Percentiles rank a stretch among this genome's conserved stretches.
These are phyloP conservation scores for Melocanna baccifera DNA, from an alignment of 176 grass and related monocot genomes.

Conservation along the genomic window DNA sequence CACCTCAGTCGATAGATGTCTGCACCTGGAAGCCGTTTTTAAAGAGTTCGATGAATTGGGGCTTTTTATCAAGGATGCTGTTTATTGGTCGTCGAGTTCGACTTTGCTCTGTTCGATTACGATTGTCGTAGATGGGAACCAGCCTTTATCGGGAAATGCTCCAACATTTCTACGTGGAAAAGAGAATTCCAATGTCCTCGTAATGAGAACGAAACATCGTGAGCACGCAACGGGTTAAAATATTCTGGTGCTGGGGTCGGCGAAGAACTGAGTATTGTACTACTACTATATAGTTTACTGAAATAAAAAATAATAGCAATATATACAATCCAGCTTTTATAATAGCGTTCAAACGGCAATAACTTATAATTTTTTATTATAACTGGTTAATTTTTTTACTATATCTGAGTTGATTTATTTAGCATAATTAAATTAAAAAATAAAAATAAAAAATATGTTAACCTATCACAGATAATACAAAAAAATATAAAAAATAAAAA, in stretches of 20 bases:
- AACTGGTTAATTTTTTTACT: no score
- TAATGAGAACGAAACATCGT: background rate
- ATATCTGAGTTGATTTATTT: no score
- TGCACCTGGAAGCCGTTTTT: background rate
- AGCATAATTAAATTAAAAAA: no score
- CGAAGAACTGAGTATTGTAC: background rate
- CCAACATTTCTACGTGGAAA: conserved; percentile 31
- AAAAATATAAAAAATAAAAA: no score
- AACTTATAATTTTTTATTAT: no score
- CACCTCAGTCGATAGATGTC: background rate
- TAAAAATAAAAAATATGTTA: no score
- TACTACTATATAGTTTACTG: background rate
- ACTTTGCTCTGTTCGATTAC: background rate
- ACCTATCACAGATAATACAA: no score
- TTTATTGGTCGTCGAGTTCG: background rate
- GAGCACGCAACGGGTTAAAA: background rate
- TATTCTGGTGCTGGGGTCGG: no score
- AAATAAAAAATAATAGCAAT: background rate
- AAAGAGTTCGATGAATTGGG: background rate
- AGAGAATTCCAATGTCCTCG: background rate
- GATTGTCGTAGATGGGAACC: background rate
- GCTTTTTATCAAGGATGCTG: background rate
- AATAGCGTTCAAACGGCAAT: no score
- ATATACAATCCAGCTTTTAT: background rate
- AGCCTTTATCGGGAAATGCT: background rate